Evolutionary conservation across 805 yeast species (phyloP), one percentile per base, ranked within the genome.

Genomic region (Saturnispora zaruensis): DNA sequence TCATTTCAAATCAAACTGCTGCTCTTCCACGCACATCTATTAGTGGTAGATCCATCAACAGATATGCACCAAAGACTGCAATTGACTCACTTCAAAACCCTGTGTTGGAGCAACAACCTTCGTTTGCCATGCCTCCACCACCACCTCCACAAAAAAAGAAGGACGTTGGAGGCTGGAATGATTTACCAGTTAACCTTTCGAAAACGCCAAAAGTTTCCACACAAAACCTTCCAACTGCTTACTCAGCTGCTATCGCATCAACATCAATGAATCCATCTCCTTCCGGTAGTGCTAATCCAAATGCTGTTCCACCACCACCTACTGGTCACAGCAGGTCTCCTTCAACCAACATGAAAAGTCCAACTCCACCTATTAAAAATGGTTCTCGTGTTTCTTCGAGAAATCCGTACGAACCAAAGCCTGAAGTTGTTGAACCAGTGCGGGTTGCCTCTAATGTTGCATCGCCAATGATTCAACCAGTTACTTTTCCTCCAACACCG

Each of bases 101-200:
- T 44, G 18, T 41, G 18, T 26, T 50, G n/a, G 24, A 16, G 2
- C 16, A 14, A 3, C 16, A 16, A 16, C 41, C 46, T 13, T 13
- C 51, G 28, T 42, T 46, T 13, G n/a, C 55, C 8, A 53, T 62
- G 20, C 49, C 63, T 25, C 51, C 63, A 13, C 66, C 66, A 42
- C 63, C 64, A 37, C 62, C 63, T 21, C 54, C 62, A 9, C 65
- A 62, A 24, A 57, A 55, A 52, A 75, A 72, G 50, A 66, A 65
- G 48, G 78, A 78, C 41, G 76, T 76, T 36, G 86, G 81, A 36
- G 87, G 87, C 3, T 82, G 88, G 87, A 82, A 81, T 57, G 87
- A 81, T 59, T 66, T 82, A 53, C 87, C 88, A 45, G 72, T 77
- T 9, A 66, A 73, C 26, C 44, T 67, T 51, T 59, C 63, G 18